Conservation (phyloP, 306 rosid genomes). For the Castanea mollissima region DNA sequence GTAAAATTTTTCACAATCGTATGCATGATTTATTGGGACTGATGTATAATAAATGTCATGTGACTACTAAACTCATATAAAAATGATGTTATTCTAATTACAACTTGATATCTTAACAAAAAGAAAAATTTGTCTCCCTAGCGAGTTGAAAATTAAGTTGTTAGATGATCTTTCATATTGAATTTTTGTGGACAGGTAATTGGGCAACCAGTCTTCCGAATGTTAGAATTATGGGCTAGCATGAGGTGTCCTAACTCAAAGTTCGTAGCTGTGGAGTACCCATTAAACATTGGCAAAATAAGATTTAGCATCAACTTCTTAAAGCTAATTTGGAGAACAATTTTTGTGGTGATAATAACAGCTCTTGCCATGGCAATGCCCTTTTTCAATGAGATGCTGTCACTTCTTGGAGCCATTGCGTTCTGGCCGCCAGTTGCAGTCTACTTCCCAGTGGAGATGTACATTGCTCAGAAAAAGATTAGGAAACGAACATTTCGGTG, state of each 20-base stretch:
- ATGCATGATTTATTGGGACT: no score
- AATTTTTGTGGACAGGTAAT: no score
- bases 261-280: constrained; percentile 35
- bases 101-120: no score
- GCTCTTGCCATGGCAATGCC: constrained; percentile 50
- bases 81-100: no score
- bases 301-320: constrained; percentile 37
- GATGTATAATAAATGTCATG: no score
- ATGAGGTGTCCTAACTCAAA: constrained; percentile 44
- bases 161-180: no score
- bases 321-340: constrained; percentile 56
- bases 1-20: no score
- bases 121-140: no score
- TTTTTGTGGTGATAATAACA: constrained; percentile 30
- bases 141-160: no score
- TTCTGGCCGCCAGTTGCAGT: constrained; percentile 62
- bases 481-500: constrained; percentile 31
- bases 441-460: constrained; percentile 66
- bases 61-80: no score
- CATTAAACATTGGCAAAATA: constrained; percentile 20
- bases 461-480: constrained; percentile 40
- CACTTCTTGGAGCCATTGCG: constrained; percentile 56
- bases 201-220: no score
- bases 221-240: constrained; percentile 38
- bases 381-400: constrained; percentile 55